A percentile compares a stretch with the other conserved stretches of the same genome.
Conservation (phyloP, 805 yeast genomes). For the Yarrowia keelungensis region DNA sequence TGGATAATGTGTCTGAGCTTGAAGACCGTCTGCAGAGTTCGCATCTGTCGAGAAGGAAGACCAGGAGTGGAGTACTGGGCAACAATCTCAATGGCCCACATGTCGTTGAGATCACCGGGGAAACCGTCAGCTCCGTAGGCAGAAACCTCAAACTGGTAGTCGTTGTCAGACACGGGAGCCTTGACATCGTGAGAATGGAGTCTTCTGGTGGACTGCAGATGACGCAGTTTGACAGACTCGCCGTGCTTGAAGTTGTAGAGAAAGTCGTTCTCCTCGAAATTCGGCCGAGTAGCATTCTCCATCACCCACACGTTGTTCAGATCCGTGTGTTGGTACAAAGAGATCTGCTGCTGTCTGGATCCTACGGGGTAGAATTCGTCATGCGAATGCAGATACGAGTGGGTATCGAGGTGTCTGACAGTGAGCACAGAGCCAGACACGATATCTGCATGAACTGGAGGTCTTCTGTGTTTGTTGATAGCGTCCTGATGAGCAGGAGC, state of each 20-base stretch:
- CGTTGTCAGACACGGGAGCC: constrained; percentile 43
- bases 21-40: constrained; percentile 62
- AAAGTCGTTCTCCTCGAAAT: constrained; percentile 47
- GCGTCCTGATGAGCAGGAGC: constrained; percentile 63
- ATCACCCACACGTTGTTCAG: constrained; percentile 74
- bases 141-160: constrained; percentile 45
- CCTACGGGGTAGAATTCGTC: constrained; percentile 60
- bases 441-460: constrained; percentile 58
- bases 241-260: constrained; percentile 53
- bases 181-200: constrained; percentile 44
- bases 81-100: constrained; percentile 60
- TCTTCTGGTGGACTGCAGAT: constrained; percentile 47
- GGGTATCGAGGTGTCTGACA: constrained; percentile 65
- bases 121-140: constrained; percentile 62
- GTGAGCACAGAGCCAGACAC: constrained; percentile 70
- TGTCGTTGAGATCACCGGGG: constrained; percentile 63
- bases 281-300: constrained; percentile 50
- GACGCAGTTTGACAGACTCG: constrained; percentile 55
- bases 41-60: constrained; percentile 47
- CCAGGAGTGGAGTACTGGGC: constrained; percentile 48
- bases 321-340: constrained; percentile 59
- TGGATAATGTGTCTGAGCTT: constrained; percentile 64
- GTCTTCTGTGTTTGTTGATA: constrained; percentile 49
- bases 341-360: constrained; percentile 69
- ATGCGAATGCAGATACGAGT: constrained; percentile 75